Evolutionary conservation across 2,329 filamentous ascomycete species (phyloP).

Genomic region (Myrmaecium sp.): DNA sequence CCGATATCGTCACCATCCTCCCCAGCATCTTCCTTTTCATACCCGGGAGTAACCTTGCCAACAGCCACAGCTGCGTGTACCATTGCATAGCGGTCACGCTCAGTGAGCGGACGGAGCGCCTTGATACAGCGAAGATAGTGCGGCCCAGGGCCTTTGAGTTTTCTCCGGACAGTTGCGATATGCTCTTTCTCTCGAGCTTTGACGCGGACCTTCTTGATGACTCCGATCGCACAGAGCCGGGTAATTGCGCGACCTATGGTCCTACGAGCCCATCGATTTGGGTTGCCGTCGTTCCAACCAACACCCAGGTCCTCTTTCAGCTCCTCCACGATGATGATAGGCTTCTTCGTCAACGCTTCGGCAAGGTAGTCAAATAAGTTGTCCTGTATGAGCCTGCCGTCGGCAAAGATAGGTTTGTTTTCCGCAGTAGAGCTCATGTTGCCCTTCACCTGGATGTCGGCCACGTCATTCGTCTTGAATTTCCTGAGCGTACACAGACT

Average conservation of each 20-base stretch:
- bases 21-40: slow-evolving; percentile 1
- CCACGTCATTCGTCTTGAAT: too few relatives aligned
- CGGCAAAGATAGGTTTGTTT: slow-evolving; percentile 17
- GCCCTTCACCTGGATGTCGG: too few relatives aligned
- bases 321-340: slow-evolving; percentile 35
- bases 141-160: slow-evolving; percentile 9
- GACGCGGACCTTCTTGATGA: neutral
- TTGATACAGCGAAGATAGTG: slow-evolving; percentile 22
- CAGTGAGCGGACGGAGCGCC: slow-evolving; percentile 20
- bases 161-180: slow-evolving; percentile 11
- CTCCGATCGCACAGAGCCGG: neutral
- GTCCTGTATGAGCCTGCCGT: slow-evolving; percentile 29
- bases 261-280: slow-evolving; percentile 1
- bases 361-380: slow-evolving; percentile 32
- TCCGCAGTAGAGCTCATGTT: slow-evolving; percentile 3
- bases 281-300: slow-evolving; percentile 5
- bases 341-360: slow-evolving; percentile 29
- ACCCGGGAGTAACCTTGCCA: neutral
- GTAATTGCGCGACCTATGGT: slow-evolving; percentile 1
- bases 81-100: slow-evolving; percentile 17
- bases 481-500: slow-evolving; percentile 38
- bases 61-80: too few relatives aligned
- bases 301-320: slow-evolving; percentile 22
- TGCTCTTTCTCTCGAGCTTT: too few relatives aligned
- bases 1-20: slow-evolving; percentile 4